These are phyloP conservation scores for Ophiostoma populinum DNA, from an alignment of 2,329 filamentous ascomycete species.

Conservation along the genomic window DNA sequence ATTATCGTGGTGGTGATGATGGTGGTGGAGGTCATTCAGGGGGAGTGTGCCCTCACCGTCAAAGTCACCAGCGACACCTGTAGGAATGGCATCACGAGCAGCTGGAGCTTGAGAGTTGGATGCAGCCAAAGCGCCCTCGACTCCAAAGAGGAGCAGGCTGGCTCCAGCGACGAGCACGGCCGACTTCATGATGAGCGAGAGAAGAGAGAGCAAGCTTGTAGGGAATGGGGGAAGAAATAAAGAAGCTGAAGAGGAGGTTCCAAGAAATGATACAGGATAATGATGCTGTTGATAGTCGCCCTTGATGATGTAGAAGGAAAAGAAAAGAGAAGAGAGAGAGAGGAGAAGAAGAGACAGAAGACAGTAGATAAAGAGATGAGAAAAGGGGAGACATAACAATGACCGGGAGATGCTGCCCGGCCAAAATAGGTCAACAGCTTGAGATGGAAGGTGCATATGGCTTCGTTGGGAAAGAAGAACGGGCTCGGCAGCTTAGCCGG, in stretches of 20 bases:
- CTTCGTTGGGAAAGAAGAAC: background rate
- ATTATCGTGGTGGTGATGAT: background rate
- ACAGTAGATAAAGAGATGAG: constrained; percentile 1
- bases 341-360: constrained; percentile 1
- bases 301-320: constrained; percentile 2
- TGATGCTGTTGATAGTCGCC: constrained; percentile 6
- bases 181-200: constrained; percentile 10
- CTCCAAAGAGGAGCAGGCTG: constrained; percentile 6
- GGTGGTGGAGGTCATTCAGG: background rate
- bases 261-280: constrained; percentile 6
- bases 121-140: constrained; percentile 4
- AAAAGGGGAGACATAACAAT: background rate
- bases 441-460: constrained; percentile 1
- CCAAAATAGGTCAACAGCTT: background rate
- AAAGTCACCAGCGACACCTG: background rate
- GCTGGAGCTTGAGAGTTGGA: background rate
- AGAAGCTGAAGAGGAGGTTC: background rate
- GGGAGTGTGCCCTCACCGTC: background rate
- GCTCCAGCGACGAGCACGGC: constrained; percentile 7
- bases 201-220: background rate
- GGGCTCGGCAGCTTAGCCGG: background rate
- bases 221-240: background rate
- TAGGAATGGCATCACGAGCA: background rate
- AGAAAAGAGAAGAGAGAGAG: background rate
- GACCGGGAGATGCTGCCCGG: background rate